These are phyloP conservation scores for Penicillium subrubescens DNA, from an alignment of 495 filamentous ascomycete genomes.

Conservation along the genomic window DNA sequence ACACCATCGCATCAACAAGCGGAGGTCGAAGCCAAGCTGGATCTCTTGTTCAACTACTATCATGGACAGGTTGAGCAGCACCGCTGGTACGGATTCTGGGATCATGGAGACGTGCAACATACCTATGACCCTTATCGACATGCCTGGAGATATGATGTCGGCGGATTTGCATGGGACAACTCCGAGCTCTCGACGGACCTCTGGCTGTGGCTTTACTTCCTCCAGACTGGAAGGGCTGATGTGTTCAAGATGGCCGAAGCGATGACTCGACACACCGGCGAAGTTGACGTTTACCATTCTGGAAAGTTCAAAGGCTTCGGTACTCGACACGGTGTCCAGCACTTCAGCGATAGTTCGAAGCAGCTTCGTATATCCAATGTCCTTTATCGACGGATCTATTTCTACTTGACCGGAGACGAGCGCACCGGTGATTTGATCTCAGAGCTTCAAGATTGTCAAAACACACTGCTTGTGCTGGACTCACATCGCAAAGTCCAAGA, in stretches of 20 bases:
- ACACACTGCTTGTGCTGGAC: constrained; percentile 42
- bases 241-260: constrained; percentile 52
- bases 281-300: constrained; percentile 54
- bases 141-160: constrained; percentile 54
- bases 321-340: constrained; percentile 54
- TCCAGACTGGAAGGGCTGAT: constrained; percentile 48
- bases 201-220: constrained; percentile 55
- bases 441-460: constrained; percentile 31
- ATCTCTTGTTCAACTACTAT: constrained; percentile 49
- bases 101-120: constrained; percentile 54
- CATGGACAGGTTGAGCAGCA: constrained; percentile 45
- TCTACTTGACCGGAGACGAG: constrained; percentile 49
- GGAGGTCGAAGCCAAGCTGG: constrained; percentile 41
- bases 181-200: constrained; percentile 55
- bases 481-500: constrained; percentile 50
- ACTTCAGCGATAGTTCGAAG: constrained; percentile 52
- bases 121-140: constrained; percentile 53
- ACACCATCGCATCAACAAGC: background rate
- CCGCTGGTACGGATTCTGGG: constrained; percentile 56
- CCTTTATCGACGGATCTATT: constrained; percentile 48
- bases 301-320: constrained; percentile 51
- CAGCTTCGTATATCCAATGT: constrained; percentile 52
- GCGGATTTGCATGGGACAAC: constrained; percentile 58
- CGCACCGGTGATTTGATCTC: constrained; percentile 49
- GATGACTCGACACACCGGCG: constrained; percentile 49